A percentile compares a stretch with the other conserved stretches of the same genome.
Evolutionary conservation across 2,329 filamentous ascomycete genomes (phyloP).

Genomic region (Pestalotiopsis sp.): DNA sequence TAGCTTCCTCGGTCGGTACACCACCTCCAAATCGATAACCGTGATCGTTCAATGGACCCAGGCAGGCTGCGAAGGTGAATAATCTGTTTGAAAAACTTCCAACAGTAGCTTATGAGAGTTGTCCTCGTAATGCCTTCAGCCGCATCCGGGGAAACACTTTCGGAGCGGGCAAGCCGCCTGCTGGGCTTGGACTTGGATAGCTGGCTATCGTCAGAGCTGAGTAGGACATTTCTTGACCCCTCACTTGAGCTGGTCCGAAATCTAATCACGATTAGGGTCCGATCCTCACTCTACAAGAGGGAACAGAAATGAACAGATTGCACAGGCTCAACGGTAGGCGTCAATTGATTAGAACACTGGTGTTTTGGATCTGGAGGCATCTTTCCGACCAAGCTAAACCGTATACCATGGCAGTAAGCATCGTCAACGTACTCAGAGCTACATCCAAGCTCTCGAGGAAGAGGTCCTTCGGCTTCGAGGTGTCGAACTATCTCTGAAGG

Average conservation of each 20-base stretch:
- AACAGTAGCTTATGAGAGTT: too few relatives aligned
- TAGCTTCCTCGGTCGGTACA: too few relatives aligned
- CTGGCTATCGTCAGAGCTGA: background rate
- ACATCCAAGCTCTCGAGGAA: constrained; percentile 6
- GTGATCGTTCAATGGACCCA: too few relatives aligned
- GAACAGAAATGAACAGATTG: constrained; percentile 1
- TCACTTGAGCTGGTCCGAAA: too few relatives aligned
- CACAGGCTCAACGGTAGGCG: constrained; percentile 2
- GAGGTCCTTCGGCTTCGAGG: constrained; percentile 4
- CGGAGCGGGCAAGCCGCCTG: background rate
- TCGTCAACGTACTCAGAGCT: constrained; percentile 7
- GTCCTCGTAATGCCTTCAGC: background rate
- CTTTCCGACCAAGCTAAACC: too few relatives aligned
- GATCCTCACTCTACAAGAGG: background rate
- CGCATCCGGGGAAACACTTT: background rate
- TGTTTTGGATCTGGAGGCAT: too few relatives aligned
- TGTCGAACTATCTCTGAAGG: background rate
- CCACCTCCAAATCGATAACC: too few relatives aligned
- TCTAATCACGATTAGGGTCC: background rate
- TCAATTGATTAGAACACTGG: background rate
- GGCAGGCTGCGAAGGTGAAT: too few relatives aligned
- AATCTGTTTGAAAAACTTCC: too few relatives aligned
- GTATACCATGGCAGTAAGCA: background rate
- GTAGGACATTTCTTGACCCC: background rate
- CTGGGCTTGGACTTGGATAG: background rate